A percentile compares a stretch with the other conserved stretches of the same genome.
Conservation (phyloP, 179 eudicot species). For the Dionaea muscipula region DNA sequence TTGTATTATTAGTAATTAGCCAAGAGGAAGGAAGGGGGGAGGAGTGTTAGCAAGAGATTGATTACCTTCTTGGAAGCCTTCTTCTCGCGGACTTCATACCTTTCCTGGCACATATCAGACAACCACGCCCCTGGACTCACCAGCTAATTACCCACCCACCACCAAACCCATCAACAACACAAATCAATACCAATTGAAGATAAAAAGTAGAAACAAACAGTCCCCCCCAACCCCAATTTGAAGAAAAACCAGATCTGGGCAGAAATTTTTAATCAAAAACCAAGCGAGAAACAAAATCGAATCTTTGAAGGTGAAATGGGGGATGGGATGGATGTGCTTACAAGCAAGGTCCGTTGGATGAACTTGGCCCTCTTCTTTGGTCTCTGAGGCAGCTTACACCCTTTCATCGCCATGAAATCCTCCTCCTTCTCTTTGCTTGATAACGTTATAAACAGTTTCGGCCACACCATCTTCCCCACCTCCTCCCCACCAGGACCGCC, state of each 20-base stretch:
- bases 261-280: too few relatives aligned
- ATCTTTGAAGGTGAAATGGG: not conserved
- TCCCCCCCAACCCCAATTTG: too few relatives aligned
- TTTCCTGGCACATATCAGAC: conserved; percentile 69
- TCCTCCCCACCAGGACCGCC: conserved; percentile 21
- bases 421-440: conserved; percentile 33
- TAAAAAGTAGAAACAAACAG: not conserved
- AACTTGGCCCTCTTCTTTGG: conserved; percentile 38
- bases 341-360: conserved; percentile 27
- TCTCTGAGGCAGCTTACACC: conserved; percentile 35
- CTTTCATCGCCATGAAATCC: conserved; percentile 36
- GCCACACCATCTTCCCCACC: conserved; percentile 15
- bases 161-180: not conserved
- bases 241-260: too few relatives aligned
- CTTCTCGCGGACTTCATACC: conserved; percentile 96
- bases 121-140: conserved; percentile 97
- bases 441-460: conserved; percentile 16
- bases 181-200: not conserved
- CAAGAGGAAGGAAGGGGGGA: not conserved
- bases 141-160: conserved; percentile 30
- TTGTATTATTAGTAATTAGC: too few relatives aligned
- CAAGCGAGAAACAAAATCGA: not conserved
- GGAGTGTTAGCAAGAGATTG: not conserved
- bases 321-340: conserved; percentile 6
- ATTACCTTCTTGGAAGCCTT: conserved; percentile 78